These are phyloP conservation scores for Kitagawia praeruptora DNA, from an alignment of 129 eudicot species.

Conservation along the genomic window DNA sequence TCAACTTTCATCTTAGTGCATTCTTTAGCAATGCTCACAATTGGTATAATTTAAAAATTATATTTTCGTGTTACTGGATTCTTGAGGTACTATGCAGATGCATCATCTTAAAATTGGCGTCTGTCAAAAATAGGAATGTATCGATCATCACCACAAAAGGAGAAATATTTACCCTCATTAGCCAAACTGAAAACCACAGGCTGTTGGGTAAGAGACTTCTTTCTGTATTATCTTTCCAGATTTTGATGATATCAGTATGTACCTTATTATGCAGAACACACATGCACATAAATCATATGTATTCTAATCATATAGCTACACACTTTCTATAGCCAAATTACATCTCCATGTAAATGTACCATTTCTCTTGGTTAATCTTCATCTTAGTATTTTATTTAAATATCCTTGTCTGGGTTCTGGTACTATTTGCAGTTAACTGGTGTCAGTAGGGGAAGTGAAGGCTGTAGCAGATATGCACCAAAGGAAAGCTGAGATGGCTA, in stretches of 20 bases:
- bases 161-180: constrained; percentile 77
- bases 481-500: constrained; percentile 78
- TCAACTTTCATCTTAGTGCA: constrained; percentile 89
- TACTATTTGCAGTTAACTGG: constrained; percentile 52
- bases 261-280: neutral
- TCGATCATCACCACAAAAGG: constrained; percentile 83
- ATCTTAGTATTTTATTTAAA: neutral
- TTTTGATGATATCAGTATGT: neutral
- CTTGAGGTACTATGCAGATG: neutral
- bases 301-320: neutral
- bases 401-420: constrained; percentile 8
- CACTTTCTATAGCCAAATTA: neutral
- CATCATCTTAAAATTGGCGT: constrained; percentile 10
- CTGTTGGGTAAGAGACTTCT: constrained; percentile 66
- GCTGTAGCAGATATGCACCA: constrained; percentile 78
- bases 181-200: constrained; percentile 63
- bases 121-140: constrained; percentile 50
- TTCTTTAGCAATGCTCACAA: constrained; percentile 92
- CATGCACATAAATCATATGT: neutral
- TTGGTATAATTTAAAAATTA: constrained; percentile 40
- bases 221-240: neutral
- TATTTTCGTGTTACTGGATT: neutral
- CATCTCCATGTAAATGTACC: too few relatives aligned
- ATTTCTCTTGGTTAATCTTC: constrained; percentile 43
- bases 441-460: constrained; percentile 71